Evolutionary conservation across 192 early-diverging fungal species (phyloP), one percentile per base, ranked within the genome.

Genomic region (Gamsiella multidivaricata): DNA sequence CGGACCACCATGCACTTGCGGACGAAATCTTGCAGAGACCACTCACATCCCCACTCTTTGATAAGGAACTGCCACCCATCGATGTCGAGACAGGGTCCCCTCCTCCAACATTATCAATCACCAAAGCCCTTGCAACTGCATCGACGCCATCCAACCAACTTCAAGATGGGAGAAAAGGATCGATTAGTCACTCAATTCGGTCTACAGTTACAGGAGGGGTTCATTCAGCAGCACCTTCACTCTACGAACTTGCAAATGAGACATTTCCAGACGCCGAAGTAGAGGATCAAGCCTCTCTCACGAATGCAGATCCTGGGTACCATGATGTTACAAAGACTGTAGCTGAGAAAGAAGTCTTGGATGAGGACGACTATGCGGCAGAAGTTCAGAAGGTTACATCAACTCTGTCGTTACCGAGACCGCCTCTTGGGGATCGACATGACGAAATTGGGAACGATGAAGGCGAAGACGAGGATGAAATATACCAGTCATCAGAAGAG

Each of bases 21-120:
- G 65, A 78, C n/a, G 74, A 78, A 41, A 78, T 78, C 31, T 28
- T 68, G 11, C 74, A 78, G 54, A 36, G 63, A 47, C 64, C 71
- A 22, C 58, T 54, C 28, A 32, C 71, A 41, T 64, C 71, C 26
- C 56, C 56, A n/a, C 25, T 39, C 12, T 53, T 50, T 12, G 54
- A 72, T 33, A 72, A 72, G 14, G 70, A 64, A 5, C 36, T 72
- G 15, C 61, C 70, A 26, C 70, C 70, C 6, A 63, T 72, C 54
- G 12, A 47, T 11, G 17, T 34, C 28, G 53, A 64, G 2, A 1
- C 26, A 20, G 0, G 33, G 1, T 34, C 65, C 4, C 12, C 52
- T 9, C 23, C 65, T 2, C 22, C 54, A 18, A 39, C 11, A 5
- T 14, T 22, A 32, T 33, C 54, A 7, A 33, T 56, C 65, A 10